Base-by-base conservation (phyloP, 805 yeast genomes). In the Priceomyces haplophilus region DNA sequence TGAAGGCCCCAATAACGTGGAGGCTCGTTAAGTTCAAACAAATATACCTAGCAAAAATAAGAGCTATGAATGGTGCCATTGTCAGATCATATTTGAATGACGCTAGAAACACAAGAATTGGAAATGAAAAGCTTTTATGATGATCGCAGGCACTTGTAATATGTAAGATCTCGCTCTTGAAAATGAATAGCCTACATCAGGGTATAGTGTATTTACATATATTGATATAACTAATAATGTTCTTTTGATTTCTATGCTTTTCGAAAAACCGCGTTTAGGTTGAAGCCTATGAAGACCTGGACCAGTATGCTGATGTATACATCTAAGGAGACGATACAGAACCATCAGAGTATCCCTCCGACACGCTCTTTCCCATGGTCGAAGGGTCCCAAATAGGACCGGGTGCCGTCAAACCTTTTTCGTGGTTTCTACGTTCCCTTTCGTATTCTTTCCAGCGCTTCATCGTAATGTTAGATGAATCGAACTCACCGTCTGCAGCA, bases 371-470 rank as follows among this genome's bases (percentile, higher is more conserved):
- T 37, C 58, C 64, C 5, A 53, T 50, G 45, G 61, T 62, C 7
- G 72, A 47, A 7, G 78, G 77, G 48, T 71, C 63, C 78, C 78
- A 73, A 12, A 73, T 64, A 24, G 75, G 75, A 10, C 66, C 53
- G 6, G 76, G 76, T 5, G 62, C 59, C 7, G 65, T 38, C 42
- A 66, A 48, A 0, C 56, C 53, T 4, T 49, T 41, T 43, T 61
- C 64, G 31, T 59, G 54, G 24, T 55, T 62, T 61, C 76, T 68
- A 27, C 82, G 60, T 24, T 85, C 88, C 51, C 86, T 72, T 63
- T 90, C 97, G 70, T 80, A 89, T 51, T 93, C 98, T 59, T 88
- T 79, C 99, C 99, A 93, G 45, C 91, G 76, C 73, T 84, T 87
- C 91, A 91, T 90, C 39, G 79, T 78, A 59, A 93, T 93, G 56